These are phyloP conservation scores for Aspergillaceae sp. DNA, from an alignment of 2,329 filamentous ascomycete genomes.

Conservation along the genomic window DNA sequence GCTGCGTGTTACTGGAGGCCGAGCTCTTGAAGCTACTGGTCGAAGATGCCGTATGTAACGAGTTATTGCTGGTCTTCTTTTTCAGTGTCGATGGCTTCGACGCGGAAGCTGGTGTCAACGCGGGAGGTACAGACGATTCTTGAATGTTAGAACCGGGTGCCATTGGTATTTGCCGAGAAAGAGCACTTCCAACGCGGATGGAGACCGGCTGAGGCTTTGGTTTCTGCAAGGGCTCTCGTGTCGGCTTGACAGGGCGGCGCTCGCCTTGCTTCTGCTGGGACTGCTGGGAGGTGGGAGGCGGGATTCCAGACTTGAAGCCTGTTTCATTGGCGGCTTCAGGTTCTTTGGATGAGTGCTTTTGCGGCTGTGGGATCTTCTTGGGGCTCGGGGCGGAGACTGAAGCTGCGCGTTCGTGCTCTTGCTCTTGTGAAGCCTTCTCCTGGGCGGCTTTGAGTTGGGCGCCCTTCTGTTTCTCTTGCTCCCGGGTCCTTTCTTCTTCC, in stretches of 20 bases:
- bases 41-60: conserved; percentile 49
- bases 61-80: conserved; percentile 60
- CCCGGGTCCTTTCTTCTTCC: conserved; percentile 20
- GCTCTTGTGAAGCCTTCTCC: conserved; percentile 24
- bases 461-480: conserved; percentile 28
- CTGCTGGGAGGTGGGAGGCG: conserved; percentile 13
- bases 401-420: conserved; percentile 20
- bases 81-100: conserved; percentile 40
- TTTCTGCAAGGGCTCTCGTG: conserved; percentile 36
- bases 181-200: conserved; percentile 41
- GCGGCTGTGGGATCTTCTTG: conserved; percentile 18
- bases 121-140: conserved; percentile 40
- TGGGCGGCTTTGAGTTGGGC: conserved; percentile 24
- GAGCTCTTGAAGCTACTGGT: conserved; percentile 56
- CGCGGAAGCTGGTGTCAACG: conserved; percentile 39
- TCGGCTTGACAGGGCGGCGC: conserved; percentile 36
- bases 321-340: conserved; percentile 20
- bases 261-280: conserved; percentile 27
- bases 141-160: conserved; percentile 47
- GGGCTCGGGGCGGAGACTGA: conserved; percentile 13
- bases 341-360: conserved; percentile 23
- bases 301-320: conserved; percentile 18
- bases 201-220: conserved; percentile 40
- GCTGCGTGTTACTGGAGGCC: conserved; percentile 51
- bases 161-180: conserved; percentile 37